Percentiles rank a stretch among this genome's conserved stretches.
Conservation (phyloP, 176 grass and related monocot species). For the Carex pumila region DNA sequence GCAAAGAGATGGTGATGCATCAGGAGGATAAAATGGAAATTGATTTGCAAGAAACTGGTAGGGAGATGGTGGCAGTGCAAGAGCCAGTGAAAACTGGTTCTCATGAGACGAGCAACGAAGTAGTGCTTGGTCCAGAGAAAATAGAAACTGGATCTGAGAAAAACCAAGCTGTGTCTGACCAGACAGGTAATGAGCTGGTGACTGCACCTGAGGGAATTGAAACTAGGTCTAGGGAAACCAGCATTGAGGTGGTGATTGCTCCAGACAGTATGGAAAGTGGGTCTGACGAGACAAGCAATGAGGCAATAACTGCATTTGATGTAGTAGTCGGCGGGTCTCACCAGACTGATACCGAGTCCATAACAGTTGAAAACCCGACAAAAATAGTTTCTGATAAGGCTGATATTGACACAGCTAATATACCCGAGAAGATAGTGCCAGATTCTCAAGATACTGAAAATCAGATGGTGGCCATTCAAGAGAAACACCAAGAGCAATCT, state of each 20-base stretch:
- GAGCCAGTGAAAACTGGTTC: constrained; percentile 7
- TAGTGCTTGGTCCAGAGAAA: neutral
- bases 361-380: neutral
- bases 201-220: neutral
- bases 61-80: neutral
- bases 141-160: constrained; percentile 5
- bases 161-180: neutral
- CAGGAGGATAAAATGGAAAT: neutral
- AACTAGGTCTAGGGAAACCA: neutral
- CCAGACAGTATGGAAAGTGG: neutral
- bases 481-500: neutral
- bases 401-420: neutral
- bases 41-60: neutral
- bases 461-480: neutral
- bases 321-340: neutral
- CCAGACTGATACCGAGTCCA: neutral
- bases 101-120: neutral
- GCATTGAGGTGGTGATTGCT: neutral
- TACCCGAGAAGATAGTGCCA: neutral
- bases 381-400: neutral
- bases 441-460: constrained; percentile 1
- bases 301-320: neutral
- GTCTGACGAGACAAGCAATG: neutral
- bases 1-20: neutral
- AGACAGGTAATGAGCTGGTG: neutral